A percentile compares a stretch with the other conserved stretches of the same genome.
Conservation (phyloP, 1,139 yeast species). For the Kodamaea fungicola region DNA sequence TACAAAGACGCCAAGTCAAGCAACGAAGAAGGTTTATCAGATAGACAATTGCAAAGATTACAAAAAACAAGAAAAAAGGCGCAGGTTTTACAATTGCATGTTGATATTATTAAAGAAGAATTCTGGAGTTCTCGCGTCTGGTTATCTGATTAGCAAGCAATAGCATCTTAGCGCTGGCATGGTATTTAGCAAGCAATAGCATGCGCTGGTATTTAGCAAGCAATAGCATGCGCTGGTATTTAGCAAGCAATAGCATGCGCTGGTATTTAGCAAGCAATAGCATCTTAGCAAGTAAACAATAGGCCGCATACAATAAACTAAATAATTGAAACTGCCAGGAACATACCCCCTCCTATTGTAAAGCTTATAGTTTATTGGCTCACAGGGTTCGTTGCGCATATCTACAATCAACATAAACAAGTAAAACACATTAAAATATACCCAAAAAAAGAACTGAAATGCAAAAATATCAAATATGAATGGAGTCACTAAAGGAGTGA, state of each 20-base stretch:
- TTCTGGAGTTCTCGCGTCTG: conserved; percentile 45
- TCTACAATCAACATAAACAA: neutral
- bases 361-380: no score
- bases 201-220: no score
- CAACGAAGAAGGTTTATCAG: conserved; percentile 13
- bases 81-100: conserved; percentile 43
- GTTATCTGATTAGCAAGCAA: conserved; percentile 14
- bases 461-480: conserved; percentile 19
- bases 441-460: conserved; percentile 2
- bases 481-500: conserved; percentile 33
- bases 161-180: no score
- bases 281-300: no score
- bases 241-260: no score
- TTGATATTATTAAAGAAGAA: conserved; percentile 53
- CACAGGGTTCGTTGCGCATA: no score
- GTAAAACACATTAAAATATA: conserved; percentile 2
- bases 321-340: no score
- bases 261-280: no score
- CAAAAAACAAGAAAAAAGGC: conserved; percentile 50
- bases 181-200: no score
- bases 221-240: no score
- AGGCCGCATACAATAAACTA: no score
- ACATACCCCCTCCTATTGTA: no score
- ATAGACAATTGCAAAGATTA: conserved; percentile 50
- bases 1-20: conserved; percentile 13